phyloP scores from a whole-genome alignment of 768 basidiomycete genomes.

The Amyloporia xantha region DNA sequence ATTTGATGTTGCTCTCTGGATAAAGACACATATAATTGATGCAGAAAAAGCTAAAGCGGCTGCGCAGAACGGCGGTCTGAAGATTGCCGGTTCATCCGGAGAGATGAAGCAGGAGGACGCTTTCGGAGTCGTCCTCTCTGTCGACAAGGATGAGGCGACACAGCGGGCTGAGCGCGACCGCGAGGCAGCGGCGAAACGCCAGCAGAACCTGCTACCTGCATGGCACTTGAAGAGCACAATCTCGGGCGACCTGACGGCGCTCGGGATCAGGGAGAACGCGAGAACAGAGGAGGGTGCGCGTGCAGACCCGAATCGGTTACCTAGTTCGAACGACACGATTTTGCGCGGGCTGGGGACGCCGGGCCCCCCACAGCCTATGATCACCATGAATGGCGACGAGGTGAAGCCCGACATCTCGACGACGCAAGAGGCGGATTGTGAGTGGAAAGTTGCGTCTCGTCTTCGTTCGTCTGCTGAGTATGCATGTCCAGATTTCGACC shows the following conservation, averaged over 20 bases:
- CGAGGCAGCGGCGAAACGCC: conserved; percentile 77
- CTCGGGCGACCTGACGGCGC: conserved; percentile 82
- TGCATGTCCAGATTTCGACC: conserved; percentile 56
- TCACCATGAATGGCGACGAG: conserved; percentile 16
- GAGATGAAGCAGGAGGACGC: conserved; percentile 61
- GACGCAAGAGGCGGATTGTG: conserved; percentile 61
- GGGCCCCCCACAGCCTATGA: conserved; percentile 22
- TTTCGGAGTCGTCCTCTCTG: conserved; percentile 79
- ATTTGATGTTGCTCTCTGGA: conserved; percentile 79
- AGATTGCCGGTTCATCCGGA: conserved; percentile 66
- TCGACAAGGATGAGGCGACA: conserved; percentile 82
- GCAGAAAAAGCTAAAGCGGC: conserved; percentile 42
- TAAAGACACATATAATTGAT: conserved; percentile 65
- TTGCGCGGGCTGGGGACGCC: conserved; percentile 61
- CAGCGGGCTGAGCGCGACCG: conserved; percentile 67
- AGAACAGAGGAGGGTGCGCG: conserved; percentile 33
- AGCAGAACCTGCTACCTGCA: conserved; percentile 86
- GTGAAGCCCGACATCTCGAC: conserved; percentile 38
- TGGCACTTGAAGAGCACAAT: conserved; percentile 98
- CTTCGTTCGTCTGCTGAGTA: neutral
- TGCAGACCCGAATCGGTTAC: conserved; percentile 18
- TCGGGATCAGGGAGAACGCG: conserved; percentile 73
- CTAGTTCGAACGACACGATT: conserved; percentile 63
- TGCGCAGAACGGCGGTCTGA: conserved; percentile 49
- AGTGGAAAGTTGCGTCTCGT: conserved; percentile 23